Evolutionary conservation across 75 land plant genomes (phyloP).

Genomic region (Cunninghamia lanceolata): DNA sequence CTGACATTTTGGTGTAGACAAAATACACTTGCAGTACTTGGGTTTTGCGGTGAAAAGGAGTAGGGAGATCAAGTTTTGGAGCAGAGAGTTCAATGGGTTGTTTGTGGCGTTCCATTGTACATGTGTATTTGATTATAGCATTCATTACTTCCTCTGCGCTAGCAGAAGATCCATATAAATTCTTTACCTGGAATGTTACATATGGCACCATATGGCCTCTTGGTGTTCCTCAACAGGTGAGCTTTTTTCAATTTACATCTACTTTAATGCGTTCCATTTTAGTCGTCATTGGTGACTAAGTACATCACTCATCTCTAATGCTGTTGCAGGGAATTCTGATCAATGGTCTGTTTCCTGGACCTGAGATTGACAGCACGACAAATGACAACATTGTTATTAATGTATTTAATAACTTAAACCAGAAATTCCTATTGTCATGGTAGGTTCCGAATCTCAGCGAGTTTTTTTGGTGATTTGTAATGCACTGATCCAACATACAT

Average conservation of each 20-base stretch:
- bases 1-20: too few species aligned
- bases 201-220: slow-evolving; percentile 27
- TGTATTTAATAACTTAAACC: slow-evolving; percentile 69
- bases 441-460: slow-evolving; percentile 11
- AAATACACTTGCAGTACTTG: too few species aligned
- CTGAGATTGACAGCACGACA: slow-evolving; percentile 58
- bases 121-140: neutral
- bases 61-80: neutral
- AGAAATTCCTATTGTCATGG: slow-evolving; percentile 85
- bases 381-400: slow-evolving; percentile 78
- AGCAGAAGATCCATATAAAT: slow-evolving; percentile 54
- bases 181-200: slow-evolving; percentile 58
- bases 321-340: slow-evolving; percentile 79
- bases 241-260: neutral
- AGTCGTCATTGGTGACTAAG: neutral
- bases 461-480: neutral
- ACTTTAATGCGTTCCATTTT: neutral
- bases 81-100: neutral
- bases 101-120: neutral
- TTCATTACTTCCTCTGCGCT: neutral
- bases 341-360: slow-evolving; percentile 93
- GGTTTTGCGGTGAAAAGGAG: neutral
- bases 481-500: neutral
- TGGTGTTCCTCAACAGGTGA: slow-evolving; percentile 58
- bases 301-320: neutral